Conservation (phyloP, 805 yeast genomes). For the Yamadazyma sp. region DNA sequence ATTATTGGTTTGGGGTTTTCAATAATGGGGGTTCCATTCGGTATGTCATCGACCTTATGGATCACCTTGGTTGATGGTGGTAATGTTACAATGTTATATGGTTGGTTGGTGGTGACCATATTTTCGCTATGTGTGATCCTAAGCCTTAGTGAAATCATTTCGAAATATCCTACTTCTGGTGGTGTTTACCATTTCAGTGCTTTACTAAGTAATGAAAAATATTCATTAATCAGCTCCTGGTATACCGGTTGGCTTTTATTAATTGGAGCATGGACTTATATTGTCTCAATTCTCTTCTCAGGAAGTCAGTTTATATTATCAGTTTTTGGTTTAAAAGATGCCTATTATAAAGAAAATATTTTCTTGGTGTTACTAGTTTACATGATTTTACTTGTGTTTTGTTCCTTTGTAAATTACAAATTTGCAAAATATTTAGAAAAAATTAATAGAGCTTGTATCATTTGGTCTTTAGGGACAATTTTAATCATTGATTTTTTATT, state of each 20-base stretch:
- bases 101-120: slow-evolving; percentile 65
- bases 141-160: slow-evolving; percentile 73
- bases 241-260: slow-evolving; percentile 74
- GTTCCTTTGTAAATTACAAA: slow-evolving; percentile 61
- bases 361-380: slow-evolving; percentile 56
- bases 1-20: slow-evolving; percentile 78
- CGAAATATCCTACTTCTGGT: slow-evolving; percentile 75
- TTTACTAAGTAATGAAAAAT: slow-evolving; percentile 56
- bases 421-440: slow-evolving; percentile 58
- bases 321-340: slow-evolving; percentile 59
- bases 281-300: slow-evolving; percentile 68
- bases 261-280: slow-evolving; percentile 76
- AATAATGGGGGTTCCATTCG: slow-evolving; percentile 79
- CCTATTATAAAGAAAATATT: slow-evolving; percentile 55
- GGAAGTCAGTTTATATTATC: slow-evolving; percentile 74
- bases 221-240: slow-evolving; percentile 65
- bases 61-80: slow-evolving; percentile 76
- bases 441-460: slow-evolving; percentile 66
- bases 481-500: slow-evolving; percentile 62
- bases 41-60: slow-evolving; percentile 69
- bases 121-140: slow-evolving; percentile 64
- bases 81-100: slow-evolving; percentile 70
- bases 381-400: slow-evolving; percentile 51
- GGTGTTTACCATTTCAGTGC: slow-evolving; percentile 78
- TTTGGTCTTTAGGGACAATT: slow-evolving; percentile 73